phyloP scores from a whole-genome alignment of 345 rosid genomes.

The Lumnitzera littorea region DNA sequence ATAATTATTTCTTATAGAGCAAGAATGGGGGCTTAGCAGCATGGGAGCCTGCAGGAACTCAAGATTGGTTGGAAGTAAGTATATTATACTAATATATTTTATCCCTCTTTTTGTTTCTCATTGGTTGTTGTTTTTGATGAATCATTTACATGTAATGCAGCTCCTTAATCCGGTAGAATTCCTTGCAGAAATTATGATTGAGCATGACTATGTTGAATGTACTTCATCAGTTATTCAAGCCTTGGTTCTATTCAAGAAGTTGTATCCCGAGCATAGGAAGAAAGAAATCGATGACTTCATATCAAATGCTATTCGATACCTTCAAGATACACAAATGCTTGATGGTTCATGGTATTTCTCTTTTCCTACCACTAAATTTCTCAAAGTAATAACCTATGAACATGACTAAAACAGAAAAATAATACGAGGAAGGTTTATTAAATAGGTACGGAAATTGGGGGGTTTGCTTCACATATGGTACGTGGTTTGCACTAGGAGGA shows the following conservation, averaged over 20 bases:
- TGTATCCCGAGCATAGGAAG: slow-evolving; percentile 32
- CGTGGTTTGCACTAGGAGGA: slow-evolving; percentile 42
- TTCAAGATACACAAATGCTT: slow-evolving; percentile 25
- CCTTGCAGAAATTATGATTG: slow-evolving; percentile 22
- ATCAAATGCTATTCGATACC: slow-evolving; percentile 18
- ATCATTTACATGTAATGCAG: slow-evolving; percentile 10
- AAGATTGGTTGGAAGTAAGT: slow-evolving; percentile 27
- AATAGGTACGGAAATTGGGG: slow-evolving; percentile 59
- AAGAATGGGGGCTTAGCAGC: slow-evolving; percentile 45
- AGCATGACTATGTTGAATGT: slow-evolving; percentile 39
- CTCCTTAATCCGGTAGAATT: slow-evolving; percentile 48
- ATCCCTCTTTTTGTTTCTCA: too few species aligned
- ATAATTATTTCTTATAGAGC: slow-evolving; percentile 8
- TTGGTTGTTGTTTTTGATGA: background rate
- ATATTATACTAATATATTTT: background rate
- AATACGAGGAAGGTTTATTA: background rate
- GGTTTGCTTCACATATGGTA: slow-evolving; percentile 41
- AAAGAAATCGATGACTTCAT: slow-evolving; percentile 31
- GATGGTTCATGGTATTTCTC: slow-evolving; percentile 42
- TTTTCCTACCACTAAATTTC: background rate
- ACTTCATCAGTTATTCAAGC: slow-evolving; percentile 40
- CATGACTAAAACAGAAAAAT: background rate
- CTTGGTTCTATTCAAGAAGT: slow-evolving; percentile 31
- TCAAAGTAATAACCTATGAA: background rate
- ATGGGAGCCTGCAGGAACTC: slow-evolving; percentile 43